phyloP scores from a whole-genome alignment of 176 grass and related monocot genomes.

The barley (Hordeum vulgare) region DNA sequence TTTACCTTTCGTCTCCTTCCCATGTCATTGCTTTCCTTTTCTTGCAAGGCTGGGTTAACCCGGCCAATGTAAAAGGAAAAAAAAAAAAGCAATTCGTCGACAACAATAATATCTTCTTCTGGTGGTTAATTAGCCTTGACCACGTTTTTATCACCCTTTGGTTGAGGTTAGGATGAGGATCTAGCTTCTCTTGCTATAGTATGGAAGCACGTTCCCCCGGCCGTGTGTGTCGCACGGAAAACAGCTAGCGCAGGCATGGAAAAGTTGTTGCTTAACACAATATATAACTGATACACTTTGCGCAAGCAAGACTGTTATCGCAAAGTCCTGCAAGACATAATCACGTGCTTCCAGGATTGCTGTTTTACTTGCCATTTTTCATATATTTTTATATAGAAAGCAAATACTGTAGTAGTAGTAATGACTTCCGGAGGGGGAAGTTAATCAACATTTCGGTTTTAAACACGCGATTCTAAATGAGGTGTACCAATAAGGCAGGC shows the following conservation, averaged over 20 bases:
- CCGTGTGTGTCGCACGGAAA: not conserved
- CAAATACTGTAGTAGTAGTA: too few relatives aligned
- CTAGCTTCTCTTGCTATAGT: not conserved
- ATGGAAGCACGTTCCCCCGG: conserved; percentile 12
- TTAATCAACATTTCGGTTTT: too few relatives aligned
- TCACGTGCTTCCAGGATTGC: conserved; percentile 5
- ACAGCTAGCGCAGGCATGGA: not conserved
- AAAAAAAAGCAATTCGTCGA: not conserved
- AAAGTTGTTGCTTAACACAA: conserved; percentile 17
- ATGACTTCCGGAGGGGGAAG: too few relatives aligned
- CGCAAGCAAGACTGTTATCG: not conserved
- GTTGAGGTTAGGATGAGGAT: not conserved
- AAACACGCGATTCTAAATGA: not conserved
- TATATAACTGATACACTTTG: not conserved
- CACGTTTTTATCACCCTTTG: not conserved
- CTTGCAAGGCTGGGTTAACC: conserved; percentile 23
- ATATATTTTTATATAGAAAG: too few relatives aligned
- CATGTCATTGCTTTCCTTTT: conserved; percentile 4
- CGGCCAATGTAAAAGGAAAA: not conserved
- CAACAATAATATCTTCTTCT: not conserved
- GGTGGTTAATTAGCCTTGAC: not conserved
- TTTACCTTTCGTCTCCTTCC: not conserved
- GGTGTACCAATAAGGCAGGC: not conserved
- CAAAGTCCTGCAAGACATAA: not conserved
- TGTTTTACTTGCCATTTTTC: not conserved